phyloP scores from a whole-genome alignment of 139 green algal genomes.

The Chlamydomonas sphaeroides region DNA sequence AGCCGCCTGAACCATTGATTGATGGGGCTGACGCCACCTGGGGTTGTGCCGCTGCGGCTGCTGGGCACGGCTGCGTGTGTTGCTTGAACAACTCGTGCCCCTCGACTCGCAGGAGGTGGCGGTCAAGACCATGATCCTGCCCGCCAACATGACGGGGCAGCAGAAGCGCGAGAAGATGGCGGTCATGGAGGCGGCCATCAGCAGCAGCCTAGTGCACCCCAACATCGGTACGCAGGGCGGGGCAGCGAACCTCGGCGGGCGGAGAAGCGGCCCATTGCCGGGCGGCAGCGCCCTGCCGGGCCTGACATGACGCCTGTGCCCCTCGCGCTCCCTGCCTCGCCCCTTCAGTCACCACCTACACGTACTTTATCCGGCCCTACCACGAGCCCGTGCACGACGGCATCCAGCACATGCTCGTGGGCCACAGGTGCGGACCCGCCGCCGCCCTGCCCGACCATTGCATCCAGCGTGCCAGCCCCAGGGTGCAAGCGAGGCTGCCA shows the following conservation, averaged over 20 bases:
- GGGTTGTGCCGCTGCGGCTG: too few relatives aligned
- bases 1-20: too few relatives aligned
- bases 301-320: background rate
- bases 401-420: background rate
- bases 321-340: background rate
- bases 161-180: conserved; percentile 47
- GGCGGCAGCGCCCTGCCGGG: background rate
- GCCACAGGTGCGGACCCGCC: too few relatives aligned
- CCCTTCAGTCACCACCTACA: conserved; percentile 48
- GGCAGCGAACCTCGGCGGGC: too few relatives aligned
- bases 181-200: conserved; percentile 54
- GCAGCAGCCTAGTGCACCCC: conserved; percentile 37
- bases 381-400: background rate
- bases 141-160: conserved; percentile 44
- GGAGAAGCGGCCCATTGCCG: background rate
- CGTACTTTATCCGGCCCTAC: conserved; percentile 57
- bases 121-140: conserved; percentile 51
- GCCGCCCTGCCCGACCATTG: too few relatives aligned
- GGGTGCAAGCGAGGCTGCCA: too few relatives aligned
- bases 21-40: conserved; percentile 40
- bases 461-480: too few relatives aligned
- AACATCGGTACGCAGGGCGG: conserved; percentile 33
- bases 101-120: conserved; percentile 23
- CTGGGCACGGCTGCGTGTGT: too few relatives aligned
- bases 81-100: too few relatives aligned